These are phyloP conservation scores for Mikania micrantha DNA, from an alignment of 129 eudicot genomes.

Conservation along the genomic window DNA sequence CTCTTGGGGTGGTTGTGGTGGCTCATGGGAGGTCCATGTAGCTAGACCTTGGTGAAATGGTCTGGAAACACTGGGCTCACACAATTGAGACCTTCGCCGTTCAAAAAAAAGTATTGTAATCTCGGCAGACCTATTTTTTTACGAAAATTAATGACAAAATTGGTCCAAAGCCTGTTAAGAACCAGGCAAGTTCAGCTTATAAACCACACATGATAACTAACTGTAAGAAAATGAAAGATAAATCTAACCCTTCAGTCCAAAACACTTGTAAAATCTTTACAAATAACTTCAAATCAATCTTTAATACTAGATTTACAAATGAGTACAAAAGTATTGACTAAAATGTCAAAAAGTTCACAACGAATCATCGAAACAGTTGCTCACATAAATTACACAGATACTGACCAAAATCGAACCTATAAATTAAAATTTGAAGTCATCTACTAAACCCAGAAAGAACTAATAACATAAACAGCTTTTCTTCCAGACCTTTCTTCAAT, in stretches of 20 bases:
- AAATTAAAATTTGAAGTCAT: not conserved
- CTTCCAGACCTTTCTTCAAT: slow-evolving; percentile 5
- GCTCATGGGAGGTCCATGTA: too few species aligned
- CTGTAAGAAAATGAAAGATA: too few species aligned
- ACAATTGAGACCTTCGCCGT: too few species aligned
- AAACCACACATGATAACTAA: not conserved
- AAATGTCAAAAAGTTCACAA: not conserved
- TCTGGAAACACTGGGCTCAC: too few species aligned
- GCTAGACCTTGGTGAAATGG: too few species aligned
- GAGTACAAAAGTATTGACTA: slow-evolving; percentile 1
- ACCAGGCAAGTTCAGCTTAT: not conserved
- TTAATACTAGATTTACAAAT: slow-evolving; percentile 17
- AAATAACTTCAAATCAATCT: not conserved
- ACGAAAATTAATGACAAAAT: too few species aligned
- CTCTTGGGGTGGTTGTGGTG: too few species aligned
- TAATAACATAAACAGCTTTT: not conserved
- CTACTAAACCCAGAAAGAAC: slow-evolving; percentile 16
- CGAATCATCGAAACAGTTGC: not conserved
- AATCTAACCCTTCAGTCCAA: too few species aligned
- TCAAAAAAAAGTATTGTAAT: too few species aligned
- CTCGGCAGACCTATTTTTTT: too few species aligned
- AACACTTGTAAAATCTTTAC: not conserved
- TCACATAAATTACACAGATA: slow-evolving; percentile 21
- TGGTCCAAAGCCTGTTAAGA: not conserved
- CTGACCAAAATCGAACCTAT: slow-evolving; percentile 18